Base-by-base conservation (phyloP, 306 rosid species). In the Boehmeria nivea region DNA sequence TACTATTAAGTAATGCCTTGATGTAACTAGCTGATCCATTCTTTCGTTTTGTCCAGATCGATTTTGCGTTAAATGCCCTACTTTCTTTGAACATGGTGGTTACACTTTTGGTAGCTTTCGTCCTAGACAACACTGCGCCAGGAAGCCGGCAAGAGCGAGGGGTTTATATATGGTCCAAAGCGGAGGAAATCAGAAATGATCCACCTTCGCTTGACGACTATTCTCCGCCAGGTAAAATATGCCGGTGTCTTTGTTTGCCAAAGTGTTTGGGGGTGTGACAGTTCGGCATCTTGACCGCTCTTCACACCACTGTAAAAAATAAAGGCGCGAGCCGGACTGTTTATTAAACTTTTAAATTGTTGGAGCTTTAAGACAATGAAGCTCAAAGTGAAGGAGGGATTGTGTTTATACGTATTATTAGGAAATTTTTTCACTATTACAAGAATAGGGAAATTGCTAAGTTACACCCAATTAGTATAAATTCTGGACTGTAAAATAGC, bases 31-130 rank as follows among this genome's bases (percentile, higher is more conserved):
- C 72, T 80, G 40, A 83, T 63, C 36, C 24, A 45, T 6, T 69
- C 40, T 16, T 54, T 69, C 57, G 60, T 68, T 60, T 65, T 28
- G 55, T 54, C 54, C 80, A 88, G 98, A 70, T 91, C 69, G 98
- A 91, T 72, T 91, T 87, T 65, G 85, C 86, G 10, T 34, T 87
- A 73, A 91, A 91, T 60, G 95, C 76, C 13, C 78, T 87, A 33
- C 51, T 91, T 93, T 91, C 95, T 24, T 31, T 87, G 91, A 91
- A 84, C 87, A 87, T 84, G 98, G 95, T 91, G 67, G 93, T 91
- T 59, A 91, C 96, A 11, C 22, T 91, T 47, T 58, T 87, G 69
- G 71, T 91, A 54, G 87, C 95, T 63, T 67, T 87, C 60, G 44
- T 87, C 31, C 78, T 87, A 34, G 95, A 87, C 78, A 87, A 87